phyloP scores from a whole-genome alignment of 2,329 filamentous ascomycete genomes.

The Beauveria sp. region DNA sequence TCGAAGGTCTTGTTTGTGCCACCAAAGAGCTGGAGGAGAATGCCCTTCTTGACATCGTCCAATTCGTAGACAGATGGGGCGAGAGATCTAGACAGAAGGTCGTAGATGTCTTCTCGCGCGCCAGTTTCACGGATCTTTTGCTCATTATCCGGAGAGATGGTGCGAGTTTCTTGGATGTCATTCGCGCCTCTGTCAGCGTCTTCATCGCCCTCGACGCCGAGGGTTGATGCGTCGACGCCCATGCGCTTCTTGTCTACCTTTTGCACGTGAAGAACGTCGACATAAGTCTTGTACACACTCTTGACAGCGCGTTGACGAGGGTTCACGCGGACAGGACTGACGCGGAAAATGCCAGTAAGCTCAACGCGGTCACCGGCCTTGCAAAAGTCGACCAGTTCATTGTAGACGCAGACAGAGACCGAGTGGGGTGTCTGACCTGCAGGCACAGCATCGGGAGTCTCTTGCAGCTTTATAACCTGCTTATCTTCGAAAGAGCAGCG shows the following conservation, averaged over 20 bases:
- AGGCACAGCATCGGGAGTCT: conserved; percentile 90
- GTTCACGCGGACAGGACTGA: conserved; percentile 88
- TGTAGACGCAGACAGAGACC: conserved; percentile 91
- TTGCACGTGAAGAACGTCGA: conserved; percentile 91
- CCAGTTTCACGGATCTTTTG: conserved; percentile 79
- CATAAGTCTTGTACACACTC: conserved; percentile 95
- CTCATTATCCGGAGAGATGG: conserved; percentile 79
- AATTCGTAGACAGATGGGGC: conserved; percentile 95
- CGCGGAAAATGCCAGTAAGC: conserved; percentile 94
- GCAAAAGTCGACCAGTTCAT: conserved; percentile 94
- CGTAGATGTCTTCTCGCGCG: conserved; percentile 79
- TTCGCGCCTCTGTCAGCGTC: conserved; percentile 57
- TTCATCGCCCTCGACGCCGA: conserved; percentile 73
- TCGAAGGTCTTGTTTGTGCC: conserved; percentile 97
- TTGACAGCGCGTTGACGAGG: conserved; percentile 88
- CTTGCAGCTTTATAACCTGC: conserved; percentile 96
- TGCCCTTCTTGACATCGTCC: conserved; percentile 98
- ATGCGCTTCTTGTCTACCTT: conserved; percentile 94
- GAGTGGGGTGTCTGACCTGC: conserved; percentile 96
- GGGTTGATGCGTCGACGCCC: conserved; percentile 82
- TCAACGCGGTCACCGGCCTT: conserved; percentile 95
- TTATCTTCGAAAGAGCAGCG: conserved; percentile 92
- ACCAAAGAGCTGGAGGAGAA: conserved; percentile 90
- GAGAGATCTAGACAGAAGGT: conserved; percentile 80
- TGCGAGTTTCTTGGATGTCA: conserved; percentile 73